phyloP scores from a whole-genome alignment of 176 grass and related monocot genomes.

The Melocanna baccifera region DNA sequence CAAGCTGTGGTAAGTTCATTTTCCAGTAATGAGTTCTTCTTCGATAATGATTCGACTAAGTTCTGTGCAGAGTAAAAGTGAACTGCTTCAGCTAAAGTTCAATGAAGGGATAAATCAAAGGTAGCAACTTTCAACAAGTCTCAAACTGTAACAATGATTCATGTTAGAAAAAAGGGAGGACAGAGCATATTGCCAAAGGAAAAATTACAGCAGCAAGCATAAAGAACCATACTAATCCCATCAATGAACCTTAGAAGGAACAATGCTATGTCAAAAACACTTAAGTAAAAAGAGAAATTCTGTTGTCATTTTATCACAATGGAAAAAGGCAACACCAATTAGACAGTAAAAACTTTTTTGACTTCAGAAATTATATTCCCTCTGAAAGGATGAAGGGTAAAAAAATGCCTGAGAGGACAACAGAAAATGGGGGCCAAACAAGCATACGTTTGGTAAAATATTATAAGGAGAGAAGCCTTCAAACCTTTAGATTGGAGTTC shows the following conservation, averaged over 20 bases:
- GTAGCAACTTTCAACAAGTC: not conserved
- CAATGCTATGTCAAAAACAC: not conserved
- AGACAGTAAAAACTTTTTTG: not conserved
- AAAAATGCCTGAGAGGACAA: not conserved
- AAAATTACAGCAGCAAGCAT: slow-evolving; percentile 9
- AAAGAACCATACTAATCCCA: not conserved
- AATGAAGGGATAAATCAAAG: not conserved
- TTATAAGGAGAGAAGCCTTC: slow-evolving; percentile 17
- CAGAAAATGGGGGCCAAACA: not conserved
- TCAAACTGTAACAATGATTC: not conserved
- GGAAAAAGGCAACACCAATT: not conserved
- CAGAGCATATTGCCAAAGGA: not conserved
- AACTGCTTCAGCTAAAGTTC: slow-evolving; percentile 10
- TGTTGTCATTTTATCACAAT: not conserved
- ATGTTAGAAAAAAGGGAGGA: not conserved
- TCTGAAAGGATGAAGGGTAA: not conserved
- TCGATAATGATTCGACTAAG: slow-evolving; percentile 69
- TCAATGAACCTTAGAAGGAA: not conserved
- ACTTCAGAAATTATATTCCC: not conserved
- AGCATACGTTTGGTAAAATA: not conserved
- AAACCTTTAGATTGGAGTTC: slow-evolving; percentile 75
- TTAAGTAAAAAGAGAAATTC: not conserved
- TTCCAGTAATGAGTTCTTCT: slow-evolving; percentile 69
- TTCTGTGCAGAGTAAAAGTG: slow-evolving; percentile 53
- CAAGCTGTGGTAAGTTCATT: slow-evolving; percentile 61